A percentile compares a stretch with the other conserved stretches of the same genome.
These are phyloP conservation scores for Trichoderma sp. DNA, from an alignment of 2,329 filamentous ascomycete species.

Conservation along the genomic window DNA sequence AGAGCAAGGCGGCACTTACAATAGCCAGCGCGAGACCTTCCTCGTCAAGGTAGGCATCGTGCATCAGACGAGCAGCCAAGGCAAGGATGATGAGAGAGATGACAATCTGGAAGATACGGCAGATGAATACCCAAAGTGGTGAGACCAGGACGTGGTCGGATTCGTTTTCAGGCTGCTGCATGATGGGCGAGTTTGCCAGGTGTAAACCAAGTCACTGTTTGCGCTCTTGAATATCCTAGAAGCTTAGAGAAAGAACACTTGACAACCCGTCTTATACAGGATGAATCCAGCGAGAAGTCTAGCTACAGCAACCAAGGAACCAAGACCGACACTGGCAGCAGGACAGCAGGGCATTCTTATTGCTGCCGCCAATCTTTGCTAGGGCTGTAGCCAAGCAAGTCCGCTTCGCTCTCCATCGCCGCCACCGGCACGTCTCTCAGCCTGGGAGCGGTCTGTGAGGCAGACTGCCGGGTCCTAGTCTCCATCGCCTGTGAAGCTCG, in stretches of 20 bases:
- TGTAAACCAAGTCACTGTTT: background rate
- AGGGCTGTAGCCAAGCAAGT: background rate
- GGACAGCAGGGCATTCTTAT: constrained; percentile 17
- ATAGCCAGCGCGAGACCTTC: constrained; percentile 41
- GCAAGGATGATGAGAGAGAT: constrained; percentile 43
- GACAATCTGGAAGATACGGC: constrained; percentile 41
- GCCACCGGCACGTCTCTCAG: constrained; percentile 17
- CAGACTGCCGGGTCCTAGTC: constrained; percentile 13
- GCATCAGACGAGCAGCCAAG: constrained; percentile 41
- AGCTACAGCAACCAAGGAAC: background rate
- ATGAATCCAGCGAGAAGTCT: background rate
- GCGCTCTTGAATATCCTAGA: background rate
- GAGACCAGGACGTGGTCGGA: constrained; percentile 37
- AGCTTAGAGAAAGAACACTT: background rate
- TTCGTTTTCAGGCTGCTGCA: constrained; percentile 23
- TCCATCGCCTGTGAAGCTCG: background rate
- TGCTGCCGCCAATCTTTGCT: background rate
- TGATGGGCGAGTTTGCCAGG: background rate
- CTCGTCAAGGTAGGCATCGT: constrained; percentile 38
- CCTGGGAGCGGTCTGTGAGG: constrained; percentile 17
- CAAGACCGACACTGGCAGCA: background rate
- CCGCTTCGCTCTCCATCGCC: background rate
- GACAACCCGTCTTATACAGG: background rate
- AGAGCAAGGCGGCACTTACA: constrained; percentile 31
- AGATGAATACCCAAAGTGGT: constrained; percentile 42